A percentile compares a stretch with the other conserved stretches of the same genome.
phyloP scores from a whole-genome alignment of 306 rosid species.

The Trifolium pratense region DNA sequence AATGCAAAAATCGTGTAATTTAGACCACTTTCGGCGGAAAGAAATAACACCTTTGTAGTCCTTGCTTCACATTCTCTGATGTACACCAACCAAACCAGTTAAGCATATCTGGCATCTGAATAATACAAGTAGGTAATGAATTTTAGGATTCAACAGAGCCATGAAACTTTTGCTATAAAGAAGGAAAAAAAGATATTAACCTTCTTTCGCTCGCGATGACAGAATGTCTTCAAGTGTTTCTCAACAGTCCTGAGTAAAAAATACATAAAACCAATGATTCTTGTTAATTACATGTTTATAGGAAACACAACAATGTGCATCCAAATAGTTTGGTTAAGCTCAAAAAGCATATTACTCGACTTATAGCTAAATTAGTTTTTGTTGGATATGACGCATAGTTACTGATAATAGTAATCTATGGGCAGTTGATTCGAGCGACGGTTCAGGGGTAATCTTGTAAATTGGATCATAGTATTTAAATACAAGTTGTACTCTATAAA shows the following conservation, averaged over 20 bases:
- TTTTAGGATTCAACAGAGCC: background rate
- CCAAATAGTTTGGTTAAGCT: constrained; percentile 8
- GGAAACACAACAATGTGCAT: constrained; percentile 1
- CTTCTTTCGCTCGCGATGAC: constrained; percentile 87
- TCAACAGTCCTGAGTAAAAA: constrained; percentile 67
- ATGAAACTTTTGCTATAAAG: background rate
- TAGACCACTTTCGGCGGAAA: background rate
- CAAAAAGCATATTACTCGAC: background rate
- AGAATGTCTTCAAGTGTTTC: constrained; percentile 78
- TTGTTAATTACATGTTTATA: background rate
- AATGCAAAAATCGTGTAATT: constrained; percentile 14
- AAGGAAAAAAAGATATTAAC: constrained; percentile 40
- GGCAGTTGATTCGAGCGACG: too few relatives aligned
- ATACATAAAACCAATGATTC: constrained; percentile 3
- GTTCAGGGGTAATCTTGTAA: too few relatives aligned
- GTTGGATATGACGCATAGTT: too few relatives aligned
- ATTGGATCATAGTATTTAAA: too few relatives aligned
- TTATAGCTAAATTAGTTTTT: too few relatives aligned
- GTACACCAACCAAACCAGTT: constrained; percentile 99
- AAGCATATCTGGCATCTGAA: constrained; percentile 91
- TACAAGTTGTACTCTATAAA: too few relatives aligned
- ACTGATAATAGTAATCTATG: too few relatives aligned
- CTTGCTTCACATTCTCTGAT: constrained; percentile 85
- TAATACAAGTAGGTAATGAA: constrained; percentile 26
- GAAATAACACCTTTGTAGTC: constrained; percentile 66